Base-by-base conservation (phyloP, 352 stramenopile genomes). In the Globisporangium okanoganense region DNA sequence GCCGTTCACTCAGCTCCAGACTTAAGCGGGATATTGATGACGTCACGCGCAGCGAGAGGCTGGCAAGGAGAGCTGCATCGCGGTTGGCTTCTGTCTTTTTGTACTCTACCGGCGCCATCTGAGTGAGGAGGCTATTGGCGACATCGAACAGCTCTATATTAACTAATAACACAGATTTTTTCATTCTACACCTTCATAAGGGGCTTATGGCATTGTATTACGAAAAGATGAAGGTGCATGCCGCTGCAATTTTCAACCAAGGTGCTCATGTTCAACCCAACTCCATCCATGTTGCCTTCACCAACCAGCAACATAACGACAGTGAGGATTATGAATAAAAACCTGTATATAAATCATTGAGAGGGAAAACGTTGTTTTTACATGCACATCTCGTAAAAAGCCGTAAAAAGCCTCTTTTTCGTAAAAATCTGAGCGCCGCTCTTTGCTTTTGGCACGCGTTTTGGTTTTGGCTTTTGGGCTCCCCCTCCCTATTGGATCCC, bases 61-160 rank as follows among this genome's bases (percentile, higher is more conserved):
- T 18, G 36, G 8, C 36, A 43, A 43, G 35, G 49, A 33, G 49
- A 41, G 27, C 18, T 41, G 29, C 29, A 24, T 25, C 27, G 29
- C n/a, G 43, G 27, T 14, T 55, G 12, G 49, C 48, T 55, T 55
- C 38, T 41, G 49, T 55, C 27, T 55, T 55, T 38, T 55, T 55
- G 49, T 55, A 55, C 49, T 41, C 49, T 55, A 55, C 49, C 29
- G 29, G n/a, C 40, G 40, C 41, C 49, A 41, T 29, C 18, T 27
- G 22, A 41, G 49, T 27, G 35, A 20, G 49, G 14, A 36, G 31
- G 49, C 49, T 38, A 43, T 10, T 55, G 49, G 20, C 33, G 49
- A 41, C 20, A 40, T 10, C 29, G 18, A 40, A 40, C 25, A 27
- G 49, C 49, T 55, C 49, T 55, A 55, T 55, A 40, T 55, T 55